Evolutionary conservation across 2,329 filamentous ascomycete genomes (phyloP).

Genomic region (Colletotrichum destructivum): DNA sequence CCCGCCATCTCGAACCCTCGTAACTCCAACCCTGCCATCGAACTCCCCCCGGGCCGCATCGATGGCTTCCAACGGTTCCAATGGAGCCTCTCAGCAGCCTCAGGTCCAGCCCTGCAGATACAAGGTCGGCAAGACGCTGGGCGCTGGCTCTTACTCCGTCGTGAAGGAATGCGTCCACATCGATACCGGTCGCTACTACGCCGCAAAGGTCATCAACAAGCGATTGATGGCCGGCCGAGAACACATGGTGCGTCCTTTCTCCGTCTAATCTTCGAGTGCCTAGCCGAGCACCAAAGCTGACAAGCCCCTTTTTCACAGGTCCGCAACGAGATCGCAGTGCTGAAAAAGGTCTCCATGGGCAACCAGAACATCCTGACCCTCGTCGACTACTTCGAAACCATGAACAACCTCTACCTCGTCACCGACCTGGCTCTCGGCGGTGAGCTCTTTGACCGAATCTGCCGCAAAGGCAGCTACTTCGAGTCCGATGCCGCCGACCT

Average conservation of each 20-base stretch:
- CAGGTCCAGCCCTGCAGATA: slow-evolving; percentile 96
- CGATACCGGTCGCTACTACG: slow-evolving; percentile 97
- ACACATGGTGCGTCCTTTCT: slow-evolving; percentile 82
- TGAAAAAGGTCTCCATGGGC: slow-evolving; percentile 99
- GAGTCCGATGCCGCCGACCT: slow-evolving; percentile 97
- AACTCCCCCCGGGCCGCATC: slow-evolving; percentile 3
- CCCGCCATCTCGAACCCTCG: slow-evolving; percentile 18
- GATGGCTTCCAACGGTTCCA: slow-evolving; percentile 43
- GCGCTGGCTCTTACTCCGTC: slow-evolving; percentile 96
- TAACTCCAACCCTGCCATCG: neutral
- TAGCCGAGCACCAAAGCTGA: slow-evolving; percentile 22
- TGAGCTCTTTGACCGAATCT: slow-evolving; percentile 98
- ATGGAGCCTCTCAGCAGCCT: slow-evolving; percentile 54
- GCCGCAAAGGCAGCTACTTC: slow-evolving; percentile 98
- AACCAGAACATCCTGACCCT: slow-evolving; percentile 98
- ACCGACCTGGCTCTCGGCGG: slow-evolving; percentile 96
- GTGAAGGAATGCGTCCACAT: slow-evolving; percentile 99
- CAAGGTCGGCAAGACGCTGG: slow-evolving; percentile 98
- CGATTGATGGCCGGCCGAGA: slow-evolving; percentile 96
- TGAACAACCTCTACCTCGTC: slow-evolving; percentile 99
- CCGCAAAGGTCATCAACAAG: slow-evolving; percentile 99
- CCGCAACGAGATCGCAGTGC: slow-evolving; percentile 96
- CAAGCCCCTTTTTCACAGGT: slow-evolving; percentile 69
- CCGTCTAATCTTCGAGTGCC: slow-evolving; percentile 4
- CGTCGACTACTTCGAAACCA: slow-evolving; percentile 99